Evolutionary conservation across 2,329 filamentous ascomycete genomes (phyloP).

Genomic region (Fusarium chuoi): DNA sequence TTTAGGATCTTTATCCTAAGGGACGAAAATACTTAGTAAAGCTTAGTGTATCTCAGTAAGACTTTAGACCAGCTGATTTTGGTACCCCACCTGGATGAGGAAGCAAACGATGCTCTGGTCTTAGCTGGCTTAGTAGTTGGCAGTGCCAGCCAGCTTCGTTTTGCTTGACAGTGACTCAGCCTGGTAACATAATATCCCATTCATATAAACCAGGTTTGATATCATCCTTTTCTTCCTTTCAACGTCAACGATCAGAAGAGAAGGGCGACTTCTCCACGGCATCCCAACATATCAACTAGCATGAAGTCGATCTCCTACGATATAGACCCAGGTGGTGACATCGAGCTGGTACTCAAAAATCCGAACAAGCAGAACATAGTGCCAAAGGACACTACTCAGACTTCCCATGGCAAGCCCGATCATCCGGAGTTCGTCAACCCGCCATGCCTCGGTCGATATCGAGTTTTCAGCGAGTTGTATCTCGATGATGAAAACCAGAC

Average conservation of each 20-base stretch:
- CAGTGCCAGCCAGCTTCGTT: background rate
- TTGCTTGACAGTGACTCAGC: background rate
- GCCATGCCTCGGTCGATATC: rapidly evolving
- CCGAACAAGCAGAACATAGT: background rate
- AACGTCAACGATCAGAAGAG: background rate
- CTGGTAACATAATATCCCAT: too few relatives aligned
- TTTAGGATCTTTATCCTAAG: too few relatives aligned
- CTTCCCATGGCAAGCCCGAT: too few relatives aligned
- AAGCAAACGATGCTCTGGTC: too few relatives aligned
- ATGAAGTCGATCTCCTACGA: background rate
- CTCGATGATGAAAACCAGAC: rapidly evolving
- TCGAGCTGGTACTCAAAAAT: background rate
- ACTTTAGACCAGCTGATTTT: rapidly evolving
- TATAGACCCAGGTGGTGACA: background rate
- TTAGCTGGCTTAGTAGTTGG: background rate
- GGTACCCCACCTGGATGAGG: too few relatives aligned
- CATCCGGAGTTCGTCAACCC: background rate
- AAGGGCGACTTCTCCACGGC: background rate
- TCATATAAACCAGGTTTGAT: background rate
- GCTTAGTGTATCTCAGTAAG: rapidly evolving
- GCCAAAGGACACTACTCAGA: too few relatives aligned
- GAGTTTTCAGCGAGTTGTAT: background rate
- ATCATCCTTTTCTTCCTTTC: background rate
- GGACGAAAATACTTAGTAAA: too few relatives aligned
- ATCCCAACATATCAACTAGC: too few relatives aligned